Evolutionary conservation across 176 grass and related monocot genomes (phyloP).

Genomic region (Carex littledalei): DNA sequence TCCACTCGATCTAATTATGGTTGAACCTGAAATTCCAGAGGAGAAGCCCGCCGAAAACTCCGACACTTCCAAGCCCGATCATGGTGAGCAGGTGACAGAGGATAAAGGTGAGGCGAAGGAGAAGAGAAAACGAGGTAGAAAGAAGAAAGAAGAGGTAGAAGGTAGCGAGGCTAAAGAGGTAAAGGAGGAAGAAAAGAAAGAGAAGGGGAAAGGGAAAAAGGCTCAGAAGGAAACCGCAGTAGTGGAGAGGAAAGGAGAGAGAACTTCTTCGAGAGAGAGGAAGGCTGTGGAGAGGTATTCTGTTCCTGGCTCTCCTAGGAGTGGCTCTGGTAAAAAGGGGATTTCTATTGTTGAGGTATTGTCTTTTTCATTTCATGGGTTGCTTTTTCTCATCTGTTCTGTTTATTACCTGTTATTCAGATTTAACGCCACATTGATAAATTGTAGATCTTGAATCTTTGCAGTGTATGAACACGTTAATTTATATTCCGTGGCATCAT

Average conservation of each 20-base stretch:
- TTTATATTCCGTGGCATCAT: not conserved
- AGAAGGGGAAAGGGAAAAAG: constrained; percentile 2
- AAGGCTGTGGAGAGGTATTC: constrained; percentile 90
- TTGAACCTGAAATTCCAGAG: not conserved
- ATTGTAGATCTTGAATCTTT: not conserved
- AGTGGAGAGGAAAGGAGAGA: constrained; percentile 34
- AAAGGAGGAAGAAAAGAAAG: not conserved
- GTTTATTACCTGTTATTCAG: not conserved
- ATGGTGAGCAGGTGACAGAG: not conserved
- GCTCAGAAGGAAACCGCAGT: constrained; percentile 12
- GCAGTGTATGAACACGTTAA: not conserved
- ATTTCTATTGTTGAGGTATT: constrained; percentile 58
- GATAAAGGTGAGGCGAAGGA: constrained; percentile 6
- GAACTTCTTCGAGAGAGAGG: constrained; percentile 67
- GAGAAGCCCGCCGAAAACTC: not conserved
- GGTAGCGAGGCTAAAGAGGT: constrained; percentile 5
- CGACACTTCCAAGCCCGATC: not conserved
- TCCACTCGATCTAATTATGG: constrained; percentile 8
- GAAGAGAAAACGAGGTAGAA: constrained; percentile 7
- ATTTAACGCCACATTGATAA: not conserved
- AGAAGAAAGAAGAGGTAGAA: constrained; percentile 3
- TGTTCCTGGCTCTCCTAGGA: constrained; percentile 38
- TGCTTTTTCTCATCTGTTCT: not conserved
- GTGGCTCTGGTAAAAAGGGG: constrained; percentile 41
- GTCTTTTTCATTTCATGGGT: not conserved